A percentile compares a stretch with the other conserved stretches of the same genome.
Conservation (phyloP, 2,329 filamentous ascomycete genomes). For the Metarhizium humberi region DNA sequence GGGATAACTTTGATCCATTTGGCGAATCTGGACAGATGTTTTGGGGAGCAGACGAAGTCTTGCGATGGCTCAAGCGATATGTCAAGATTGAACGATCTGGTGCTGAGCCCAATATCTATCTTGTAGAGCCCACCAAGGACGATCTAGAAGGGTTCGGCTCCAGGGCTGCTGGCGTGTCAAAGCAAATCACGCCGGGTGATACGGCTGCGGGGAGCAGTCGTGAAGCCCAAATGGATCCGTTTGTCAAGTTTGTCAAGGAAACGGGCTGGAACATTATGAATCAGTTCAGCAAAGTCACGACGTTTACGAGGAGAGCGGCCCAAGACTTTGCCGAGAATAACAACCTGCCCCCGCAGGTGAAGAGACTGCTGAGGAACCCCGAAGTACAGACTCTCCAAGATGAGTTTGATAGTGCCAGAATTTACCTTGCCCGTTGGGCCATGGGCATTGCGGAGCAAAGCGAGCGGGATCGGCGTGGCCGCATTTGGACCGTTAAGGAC, state of each 20-base stretch:
- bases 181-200: constrained; percentile 13
- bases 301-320: constrained; percentile 84
- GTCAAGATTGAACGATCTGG: constrained; percentile 72
- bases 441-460: constrained; percentile 98
- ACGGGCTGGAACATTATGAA: constrained; percentile 95
- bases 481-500: constrained; percentile 90
- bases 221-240: constrained; percentile 80
- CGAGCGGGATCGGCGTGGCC: constrained; percentile 72
- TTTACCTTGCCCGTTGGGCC: constrained; percentile 93
- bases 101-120: constrained; percentile 82
- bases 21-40: constrained; percentile 79
- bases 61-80: constrained; percentile 84
- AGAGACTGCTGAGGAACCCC: constrained; percentile 75
- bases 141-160: constrained; percentile 74
- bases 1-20: constrained; percentile 85
- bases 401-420: constrained; percentile 90
- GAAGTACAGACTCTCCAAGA: constrained; percentile 94
- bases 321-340: constrained; percentile 89
- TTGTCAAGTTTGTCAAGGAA: constrained; percentile 90
- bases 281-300: constrained; percentile 94
- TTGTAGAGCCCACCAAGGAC: constrained; percentile 78
- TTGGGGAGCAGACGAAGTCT: constrained; percentile 93
- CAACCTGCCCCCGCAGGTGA: constrained; percentile 79
- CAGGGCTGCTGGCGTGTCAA: constrained; percentile 37
- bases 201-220: constrained; percentile 28